Percentiles rank a stretch among this genome's conserved stretches.
Conservation (phyloP, 768 basidiomycete species). For the Cyclocybe cylindracea region DNA sequence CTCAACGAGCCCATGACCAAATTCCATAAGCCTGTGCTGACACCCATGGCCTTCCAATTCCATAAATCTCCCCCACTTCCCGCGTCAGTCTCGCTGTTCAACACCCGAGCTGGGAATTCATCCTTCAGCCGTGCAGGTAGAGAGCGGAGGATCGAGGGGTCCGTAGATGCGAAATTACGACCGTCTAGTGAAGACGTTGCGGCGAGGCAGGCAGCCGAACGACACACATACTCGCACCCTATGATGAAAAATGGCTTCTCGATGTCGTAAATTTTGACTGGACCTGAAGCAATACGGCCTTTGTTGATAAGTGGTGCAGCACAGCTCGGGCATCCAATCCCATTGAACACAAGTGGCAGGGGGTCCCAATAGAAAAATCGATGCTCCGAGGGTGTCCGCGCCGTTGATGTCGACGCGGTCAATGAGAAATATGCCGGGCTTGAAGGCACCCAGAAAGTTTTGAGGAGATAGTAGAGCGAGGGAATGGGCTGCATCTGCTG, state of each 20-base stretch:
- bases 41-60: slow-evolving; percentile 79
- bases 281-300: slow-evolving; percentile 73
- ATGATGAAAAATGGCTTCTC: slow-evolving; percentile 82
- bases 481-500: slow-evolving; percentile 58
- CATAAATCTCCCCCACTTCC: slow-evolving; percentile 63
- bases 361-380: slow-evolving; percentile 90
- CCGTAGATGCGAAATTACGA: slow-evolving; percentile 71
- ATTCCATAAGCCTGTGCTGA: slow-evolving; percentile 72
- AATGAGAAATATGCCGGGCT: slow-evolving; percentile 77
- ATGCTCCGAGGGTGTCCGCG: slow-evolving; percentile 72
- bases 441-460: slow-evolving; percentile 83
- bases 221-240: slow-evolving; percentile 79
- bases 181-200: slow-evolving; percentile 46
- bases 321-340: slow-evolving; percentile 74
- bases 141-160: slow-evolving; percentile 68
- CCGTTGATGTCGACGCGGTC: slow-evolving; percentile 68
- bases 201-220: slow-evolving; percentile 46
- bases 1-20: slow-evolving; percentile 62
- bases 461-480: slow-evolving; percentile 72
- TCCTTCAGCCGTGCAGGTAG: slow-evolving; percentile 68
- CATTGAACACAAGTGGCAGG: slow-evolving; percentile 79
- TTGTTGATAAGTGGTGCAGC: slow-evolving; percentile 59
- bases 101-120: slow-evolving; percentile 70
- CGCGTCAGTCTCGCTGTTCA: slow-evolving; percentile 58
- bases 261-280: slow-evolving; percentile 79